Base-by-base conservation (phyloP, 257 asterid species). In the Salvia rosmarinus region DNA sequence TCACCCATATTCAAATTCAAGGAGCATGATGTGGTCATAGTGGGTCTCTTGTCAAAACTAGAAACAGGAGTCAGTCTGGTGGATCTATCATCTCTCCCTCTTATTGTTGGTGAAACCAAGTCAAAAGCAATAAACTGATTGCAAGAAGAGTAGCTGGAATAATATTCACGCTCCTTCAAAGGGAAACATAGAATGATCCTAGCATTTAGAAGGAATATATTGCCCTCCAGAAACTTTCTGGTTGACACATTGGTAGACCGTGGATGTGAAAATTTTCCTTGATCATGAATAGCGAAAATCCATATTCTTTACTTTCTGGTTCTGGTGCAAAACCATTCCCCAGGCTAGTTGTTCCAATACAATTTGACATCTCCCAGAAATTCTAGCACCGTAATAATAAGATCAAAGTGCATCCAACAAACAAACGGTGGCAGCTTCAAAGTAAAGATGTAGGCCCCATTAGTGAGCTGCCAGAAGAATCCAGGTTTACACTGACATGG, bases 181-280 rank as follows among this genome's bases (percentile, higher is more conserved):
- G 98, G 95, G 60, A 90, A 88, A 84, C 87, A 85, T 55, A 95
- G 70, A 58, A 95, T 80, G 64, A 95, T 87, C 82, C 98, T 88
- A 63, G 94, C 90, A 83, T 83, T 82, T 79, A 86, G 83, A 75
- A 95, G 81, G 75, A 76, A 83, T 80, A 95, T 75, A 71, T 76
- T 80, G 67, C 90, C 91, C 80, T 71, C 82, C 61, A 87, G 67
- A 74, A 47, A 72, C 78, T 82, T 83, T 71, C 71, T 68, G 20
- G 78, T 56, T 28, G 89, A 75, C 60, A 28, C 54, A 52, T 64
- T 69, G 51, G 83, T 55, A 75, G 75, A 55, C 75, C 44, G 68
- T 80, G 79, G 52, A 70, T 32, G 68, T 56, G 84, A 72, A 50
- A 37, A 42, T 39, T 78, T 83, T 71, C 78, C 78, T 25, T 25